Percentiles rank a stretch among this genome's conserved stretches.
These are phyloP conservation scores for Hypsizygus marmoreus DNA, from an alignment of 768 basidiomycete genomes.

Conservation along the genomic window DNA sequence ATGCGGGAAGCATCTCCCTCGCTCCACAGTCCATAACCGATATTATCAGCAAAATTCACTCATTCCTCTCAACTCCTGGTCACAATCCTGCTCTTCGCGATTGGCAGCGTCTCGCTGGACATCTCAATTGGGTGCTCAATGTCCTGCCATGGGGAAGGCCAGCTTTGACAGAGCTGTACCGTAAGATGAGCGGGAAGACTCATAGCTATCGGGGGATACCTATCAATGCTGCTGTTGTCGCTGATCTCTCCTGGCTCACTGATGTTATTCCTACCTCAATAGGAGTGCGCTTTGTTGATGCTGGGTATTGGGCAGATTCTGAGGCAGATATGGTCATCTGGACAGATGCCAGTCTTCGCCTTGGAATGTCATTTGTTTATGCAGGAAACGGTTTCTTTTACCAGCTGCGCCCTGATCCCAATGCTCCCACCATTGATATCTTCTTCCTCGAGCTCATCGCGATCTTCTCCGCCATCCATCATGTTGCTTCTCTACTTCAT, in stretches of 20 bases:
- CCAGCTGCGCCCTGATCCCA: neutral
- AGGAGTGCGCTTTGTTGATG: neutral
- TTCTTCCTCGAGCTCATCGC: conserved; percentile 10
- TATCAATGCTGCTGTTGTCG: conserved; percentile 1
- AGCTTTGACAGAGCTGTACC: neutral
- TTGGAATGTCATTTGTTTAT: neutral
- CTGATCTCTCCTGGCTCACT: conserved; percentile 3
- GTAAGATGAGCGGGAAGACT: neutral
- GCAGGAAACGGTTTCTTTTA: neutral
- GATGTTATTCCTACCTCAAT: neutral
- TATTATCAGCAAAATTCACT: neutral
- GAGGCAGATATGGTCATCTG: conserved; percentile 5
- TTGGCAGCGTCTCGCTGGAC: conserved; percentile 2
- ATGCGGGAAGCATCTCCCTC: neutral
- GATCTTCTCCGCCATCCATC: conserved; percentile 5
- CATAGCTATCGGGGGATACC: neutral
- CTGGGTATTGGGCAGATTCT: neutral
- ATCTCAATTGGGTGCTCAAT: conserved; percentile 6
- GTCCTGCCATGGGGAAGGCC: conserved; percentile 1
- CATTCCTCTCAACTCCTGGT: neutral
- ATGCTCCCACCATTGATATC: neutral
- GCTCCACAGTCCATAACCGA: neutral
- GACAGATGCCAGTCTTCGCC: neutral
- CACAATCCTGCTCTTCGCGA: neutral
- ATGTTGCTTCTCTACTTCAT: conserved; percentile 2